Evolutionary conservation across 192 early-diverging fungal species (phyloP), one percentile per base, ranked within the genome.

Genomic region (Thamnidium elegans): DNA sequence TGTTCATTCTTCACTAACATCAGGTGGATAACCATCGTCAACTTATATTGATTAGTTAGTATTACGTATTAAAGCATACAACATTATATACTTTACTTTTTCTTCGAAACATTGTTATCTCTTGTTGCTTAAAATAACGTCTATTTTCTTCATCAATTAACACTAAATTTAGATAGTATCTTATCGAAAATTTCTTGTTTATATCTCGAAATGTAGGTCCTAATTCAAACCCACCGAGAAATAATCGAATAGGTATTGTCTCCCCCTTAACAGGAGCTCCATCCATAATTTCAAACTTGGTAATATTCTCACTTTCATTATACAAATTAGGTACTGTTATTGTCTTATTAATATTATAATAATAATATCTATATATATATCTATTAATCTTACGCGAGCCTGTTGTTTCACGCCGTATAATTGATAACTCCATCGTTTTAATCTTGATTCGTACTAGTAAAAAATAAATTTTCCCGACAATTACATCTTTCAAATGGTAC

Each of bases 271-370:
- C 95, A 23, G 97, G 96, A 43, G 95, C 96, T 11, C 97, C 97
- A 73, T 99, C 97, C 97, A 99, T 99, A 69, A 99, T 99, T 73
- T 99, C 97, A 77, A 98, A 99, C 75, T 95, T 97, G 47, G 95
- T 98, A 46, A 99, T 90, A 0, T 94, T 98, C 76, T 99, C 97
- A 76, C 90, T 94, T 79, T 99, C 97, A 74, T 97, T 98, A 80
- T 96, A 96, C 71, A 97, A 91, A 70, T 97, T 98, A 20, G 93
- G 95, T 52, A 92, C 94, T 67, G n/a, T n/a, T n/a, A n/a, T n/a
- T n/a, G n/a, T n/a, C n/a, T n/a, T n/a, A n/a, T n/a, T n/a, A n/a
- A n/a, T n/a, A n/a, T n/a, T n/a, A n/a, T n/a, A n/a, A n/a, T n/a
- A n/a, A n/a, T n/a, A n/a, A n/a, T n/a, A n/a, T n/a, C n/a, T n/a